Conservation (phyloP, 768 basidiomycete genomes). For the Strobilomyces confusus region DNA sequence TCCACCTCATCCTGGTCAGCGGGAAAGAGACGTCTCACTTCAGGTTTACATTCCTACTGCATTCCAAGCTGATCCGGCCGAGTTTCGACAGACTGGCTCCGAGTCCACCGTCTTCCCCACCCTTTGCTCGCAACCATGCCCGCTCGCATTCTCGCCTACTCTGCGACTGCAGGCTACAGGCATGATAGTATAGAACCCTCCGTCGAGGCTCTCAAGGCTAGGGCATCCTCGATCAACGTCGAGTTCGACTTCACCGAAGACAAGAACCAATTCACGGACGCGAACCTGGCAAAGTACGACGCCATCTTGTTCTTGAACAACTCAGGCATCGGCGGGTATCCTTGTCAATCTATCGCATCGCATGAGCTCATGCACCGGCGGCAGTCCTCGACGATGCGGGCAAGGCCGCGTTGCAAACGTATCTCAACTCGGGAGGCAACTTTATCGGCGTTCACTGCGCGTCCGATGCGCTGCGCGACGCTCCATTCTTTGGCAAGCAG, state of each 20-base stretch:
- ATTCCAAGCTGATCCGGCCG: conserved; percentile 13
- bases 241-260: conserved; percentile 68
- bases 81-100: too few relatives aligned
- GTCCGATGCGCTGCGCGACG: conserved; percentile 55
- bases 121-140: conserved; percentile 16
- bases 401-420: conserved; percentile 58
- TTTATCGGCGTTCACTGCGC: conserved; percentile 69
- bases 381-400: conserved; percentile 55
- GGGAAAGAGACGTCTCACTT: background rate
- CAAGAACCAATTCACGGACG: conserved; percentile 48
- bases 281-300: conserved; percentile 53
- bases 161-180: conserved; percentile 57
- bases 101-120: too few relatives aligned
- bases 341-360: background rate
- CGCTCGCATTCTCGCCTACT: conserved; percentile 53
- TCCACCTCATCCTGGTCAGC: conserved; percentile 4
- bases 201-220: conserved; percentile 48
- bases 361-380: background rate
- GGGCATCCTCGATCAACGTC: conserved; percentile 44
- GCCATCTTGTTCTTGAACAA: conserved; percentile 66
- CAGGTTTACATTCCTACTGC: conserved; percentile 11
- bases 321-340: conserved; percentile 61
- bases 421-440: conserved; percentile 64
- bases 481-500: conserved; percentile 53
- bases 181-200: conserved; percentile 78